These are phyloP conservation scores for Gossypium schwendimanii DNA, from an alignment of 441 rosid species.

Conservation along the genomic window DNA sequence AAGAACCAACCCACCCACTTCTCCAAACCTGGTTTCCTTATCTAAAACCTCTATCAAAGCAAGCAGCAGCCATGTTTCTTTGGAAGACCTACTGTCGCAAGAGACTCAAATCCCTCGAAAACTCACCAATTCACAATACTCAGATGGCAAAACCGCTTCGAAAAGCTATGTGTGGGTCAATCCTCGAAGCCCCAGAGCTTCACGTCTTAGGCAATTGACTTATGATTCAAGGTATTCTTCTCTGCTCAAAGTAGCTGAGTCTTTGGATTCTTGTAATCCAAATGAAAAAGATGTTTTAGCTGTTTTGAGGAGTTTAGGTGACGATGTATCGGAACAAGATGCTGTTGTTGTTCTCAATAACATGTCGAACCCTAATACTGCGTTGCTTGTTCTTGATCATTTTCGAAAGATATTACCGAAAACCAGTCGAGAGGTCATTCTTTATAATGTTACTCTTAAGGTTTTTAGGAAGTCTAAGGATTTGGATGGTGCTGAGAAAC, in stretches of 20 bases:
- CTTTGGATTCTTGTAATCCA: constrained; percentile 41
- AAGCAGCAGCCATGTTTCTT: constrained; percentile 31
- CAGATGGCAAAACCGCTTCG: constrained; percentile 14
- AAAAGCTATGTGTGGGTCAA: constrained; percentile 67
- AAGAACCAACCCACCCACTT: constrained; percentile 19
- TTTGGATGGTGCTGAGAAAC: constrained; percentile 51
- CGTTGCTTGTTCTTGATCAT: constrained; percentile 41
- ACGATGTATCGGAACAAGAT: constrained; percentile 54
- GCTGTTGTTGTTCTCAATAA: constrained; percentile 73
- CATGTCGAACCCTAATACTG: constrained; percentile 62
- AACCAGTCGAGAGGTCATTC: constrained; percentile 42
- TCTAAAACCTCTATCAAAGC: constrained; percentile 30
- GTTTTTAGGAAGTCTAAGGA: constrained; percentile 66
- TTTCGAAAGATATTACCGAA: constrained; percentile 40
- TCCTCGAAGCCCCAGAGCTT: constrained; percentile 72
- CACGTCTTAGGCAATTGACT: constrained; percentile 44
- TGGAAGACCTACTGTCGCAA: constrained; percentile 31
- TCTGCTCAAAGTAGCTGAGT: constrained; percentile 50
- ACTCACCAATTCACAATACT: constrained; percentile 15
- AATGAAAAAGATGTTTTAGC: constrained; percentile 32
- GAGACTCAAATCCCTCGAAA: constrained; percentile 10
- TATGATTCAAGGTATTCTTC: constrained; percentile 67
- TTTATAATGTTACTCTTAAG: constrained; percentile 73
- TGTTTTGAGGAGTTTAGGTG: constrained; percentile 41
- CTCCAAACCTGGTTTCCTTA: constrained; percentile 17